These are phyloP conservation scores for Phytophthora constricta DNA, from an alignment of 352 stramenopile species.

Conservation along the genomic window DNA sequence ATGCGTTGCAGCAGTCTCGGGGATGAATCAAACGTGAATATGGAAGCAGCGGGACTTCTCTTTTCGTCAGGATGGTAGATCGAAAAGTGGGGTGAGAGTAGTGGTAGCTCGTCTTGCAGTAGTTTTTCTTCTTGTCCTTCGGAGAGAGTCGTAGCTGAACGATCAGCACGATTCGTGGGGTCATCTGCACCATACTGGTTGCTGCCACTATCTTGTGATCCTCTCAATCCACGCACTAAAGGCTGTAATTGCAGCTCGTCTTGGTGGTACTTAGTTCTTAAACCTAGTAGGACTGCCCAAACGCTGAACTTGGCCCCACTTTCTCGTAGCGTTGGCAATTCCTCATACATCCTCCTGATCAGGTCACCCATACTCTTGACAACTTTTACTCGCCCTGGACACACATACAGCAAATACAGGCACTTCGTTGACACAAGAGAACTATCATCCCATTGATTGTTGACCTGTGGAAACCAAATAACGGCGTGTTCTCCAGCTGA, in stretches of 20 bases:
- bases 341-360: slow-evolving; percentile 58
- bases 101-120: background rate
- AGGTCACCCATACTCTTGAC: slow-evolving; percentile 60
- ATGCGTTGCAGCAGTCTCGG: background rate
- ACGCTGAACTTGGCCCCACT: slow-evolving; percentile 44
- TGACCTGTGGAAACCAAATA: slow-evolving; percentile 47
- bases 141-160: background rate
- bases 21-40: slow-evolving; percentile 24
- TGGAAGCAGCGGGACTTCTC: slow-evolving; percentile 2
- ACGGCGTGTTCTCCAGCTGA: slow-evolving; percentile 36
- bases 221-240: background rate
- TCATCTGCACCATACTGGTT: slow-evolving; percentile 2
- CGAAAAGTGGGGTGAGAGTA: slow-evolving; percentile 5
- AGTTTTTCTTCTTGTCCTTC: background rate
- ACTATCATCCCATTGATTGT: background rate
- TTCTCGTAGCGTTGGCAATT: slow-evolving; percentile 37
- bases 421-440: slow-evolving; percentile 10
- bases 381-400: slow-evolving; percentile 70
- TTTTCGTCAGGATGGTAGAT: background rate
- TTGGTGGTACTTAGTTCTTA: slow-evolving; percentile 19
- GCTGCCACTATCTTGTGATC: background rate
- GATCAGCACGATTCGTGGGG: background rate
- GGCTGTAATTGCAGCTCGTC: slow-evolving; percentile 4
- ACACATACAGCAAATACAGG: slow-evolving; percentile 66
- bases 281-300: slow-evolving; percentile 40